These are phyloP conservation scores for Beauveria australis DNA, from an alignment of 2,329 filamentous ascomycete species.

Conservation along the genomic window DNA sequence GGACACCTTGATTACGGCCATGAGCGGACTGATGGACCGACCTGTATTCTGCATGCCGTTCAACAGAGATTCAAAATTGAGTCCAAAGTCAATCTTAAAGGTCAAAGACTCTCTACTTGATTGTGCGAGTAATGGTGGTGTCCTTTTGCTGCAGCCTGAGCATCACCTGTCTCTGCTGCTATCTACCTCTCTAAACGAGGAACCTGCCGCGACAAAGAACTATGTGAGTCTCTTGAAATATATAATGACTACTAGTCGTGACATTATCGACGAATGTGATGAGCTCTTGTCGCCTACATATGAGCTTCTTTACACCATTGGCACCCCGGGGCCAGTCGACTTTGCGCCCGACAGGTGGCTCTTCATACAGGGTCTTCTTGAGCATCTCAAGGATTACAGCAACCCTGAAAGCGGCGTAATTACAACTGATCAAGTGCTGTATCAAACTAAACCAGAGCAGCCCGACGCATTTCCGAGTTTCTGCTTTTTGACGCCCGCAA, in stretches of 20 bases:
- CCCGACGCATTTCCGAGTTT: neutral
- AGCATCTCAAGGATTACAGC: neutral
- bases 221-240: slow-evolving; percentile 36
- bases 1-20: slow-evolving; percentile 43
- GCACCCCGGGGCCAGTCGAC: slow-evolving; percentile 41
- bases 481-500: slow-evolving; percentile 6
- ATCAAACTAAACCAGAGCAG: neutral
- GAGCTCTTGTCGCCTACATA: slow-evolving; percentile 54
- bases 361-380: slow-evolving; percentile 33
- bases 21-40: slow-evolving; percentile 48
- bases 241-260: slow-evolving; percentile 36
- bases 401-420: neutral
- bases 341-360: slow-evolving; percentile 48
- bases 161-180: slow-evolving; percentile 56
- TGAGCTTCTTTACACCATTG: slow-evolving; percentile 57
- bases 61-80: slow-evolving; percentile 38
- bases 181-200: slow-evolving; percentile 36
- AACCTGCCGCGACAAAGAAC: slow-evolving; percentile 18
- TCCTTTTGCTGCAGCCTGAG: slow-evolving; percentile 56
- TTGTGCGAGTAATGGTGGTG: slow-evolving; percentile 42
- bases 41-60: slow-evolving; percentile 52
- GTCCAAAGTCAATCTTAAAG: slow-evolving; percentile 16
- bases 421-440: neutral
- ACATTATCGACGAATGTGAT: slow-evolving; percentile 59
- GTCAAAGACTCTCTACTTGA: slow-evolving; percentile 33